Base-by-base conservation (phyloP, 2,329 filamentous ascomycete genomes). In the Aspergillus sclerotialis region DNA sequence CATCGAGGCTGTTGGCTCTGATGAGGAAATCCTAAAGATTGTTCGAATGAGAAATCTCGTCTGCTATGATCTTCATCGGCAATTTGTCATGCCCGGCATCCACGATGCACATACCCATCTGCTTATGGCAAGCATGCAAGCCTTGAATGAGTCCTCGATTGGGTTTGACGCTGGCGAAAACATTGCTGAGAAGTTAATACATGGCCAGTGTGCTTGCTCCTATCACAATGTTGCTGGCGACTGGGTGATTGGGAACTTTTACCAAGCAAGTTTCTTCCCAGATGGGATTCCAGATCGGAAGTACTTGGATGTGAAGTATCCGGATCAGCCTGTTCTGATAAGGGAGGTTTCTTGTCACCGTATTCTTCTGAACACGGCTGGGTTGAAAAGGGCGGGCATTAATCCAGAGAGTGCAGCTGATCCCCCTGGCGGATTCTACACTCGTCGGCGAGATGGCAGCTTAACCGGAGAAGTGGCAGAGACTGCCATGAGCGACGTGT, bases 31-130 rank as follows among this genome's bases (percentile, higher is more conserved):
- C 15, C 19, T 37, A 10, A 12, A 28, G 6, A 30, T 41, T 5
- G 51, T 51, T 2, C 35, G 40, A 14, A 7, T 36, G 3, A 33
- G 38, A 7, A 30, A 33, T n/a, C 37, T 47, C 3, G 40, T 54
- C 5, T 34, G 42, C 4, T 48, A 50, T 18, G 48, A 61, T 30
- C 40, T 60, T 1, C 39, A 44, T 15, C 44, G 40, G n/a, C 37
- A 41, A 8, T 60, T 60, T 29, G 42, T 54, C 7, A 60, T 62
- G 58, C 58, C 58, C 1, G 58, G 58, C 1, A 57, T 62, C 19
- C 58, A 62, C 35, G 58, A 61, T 36, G 56, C 56, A 2, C 58
- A 62, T 36, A 51, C 49, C 37, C 57, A 61, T 34, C 40, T 60
- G 4, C 40, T 60, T 4, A 37, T 42, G 7, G 51, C 52, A 9